Evolutionary conservation across 768 basidiomycete species (phyloP), one percentile per base, ranked within the genome.

Genomic region (Hemileccinum rubropunctum): DNA sequence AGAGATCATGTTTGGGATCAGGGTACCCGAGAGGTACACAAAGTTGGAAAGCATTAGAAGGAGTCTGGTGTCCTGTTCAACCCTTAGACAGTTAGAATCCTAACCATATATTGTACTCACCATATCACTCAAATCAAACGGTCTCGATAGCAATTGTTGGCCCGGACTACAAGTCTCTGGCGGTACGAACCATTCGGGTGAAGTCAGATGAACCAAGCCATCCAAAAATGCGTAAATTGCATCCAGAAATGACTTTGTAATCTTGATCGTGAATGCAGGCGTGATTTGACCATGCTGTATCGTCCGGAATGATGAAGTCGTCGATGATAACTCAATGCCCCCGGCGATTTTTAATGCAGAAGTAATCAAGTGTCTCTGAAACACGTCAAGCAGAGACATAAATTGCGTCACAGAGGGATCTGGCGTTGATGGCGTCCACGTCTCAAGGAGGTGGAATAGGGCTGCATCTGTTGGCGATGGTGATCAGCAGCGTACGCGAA

Each of bases 11-110:
- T 73, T 80, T 0, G 93, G 91, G 20, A 98, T 80, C 30, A 89
- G 70, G 0, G 73, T 70, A 48, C 78, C 78, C 48, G 82, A 81
- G 23, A 99, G 76, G 58, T 91, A 79, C 12, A 79, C 80, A 57
- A 98, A 83, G 65, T 98, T 98, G 14, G 92, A 91, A 28, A 98
- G 76, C 36, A 97, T 91, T 35, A 98, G 73, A 14, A 99, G 76
- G 40, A 95, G 75, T 39, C 95, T 83, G 13, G 80, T 88, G 62
- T 95, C 89, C 95, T 97, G 54, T n/a, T 37, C 46, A 42, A 47
- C 7, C 11, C 9, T 50, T 18, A 60, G 52, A 42, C 17, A 17
- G n/a, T 9, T 6, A 6, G 33, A 37, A 33, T 35, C 17, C 5
- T 13, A 12, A 12, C 1, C 37, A 47, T 18, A 20, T 14, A 17